Evolutionary conservation across 1,284 basidiomycete species (phyloP), one percentile per base, ranked within the genome.

Genomic region (Malassezia arunalokei): DNA sequence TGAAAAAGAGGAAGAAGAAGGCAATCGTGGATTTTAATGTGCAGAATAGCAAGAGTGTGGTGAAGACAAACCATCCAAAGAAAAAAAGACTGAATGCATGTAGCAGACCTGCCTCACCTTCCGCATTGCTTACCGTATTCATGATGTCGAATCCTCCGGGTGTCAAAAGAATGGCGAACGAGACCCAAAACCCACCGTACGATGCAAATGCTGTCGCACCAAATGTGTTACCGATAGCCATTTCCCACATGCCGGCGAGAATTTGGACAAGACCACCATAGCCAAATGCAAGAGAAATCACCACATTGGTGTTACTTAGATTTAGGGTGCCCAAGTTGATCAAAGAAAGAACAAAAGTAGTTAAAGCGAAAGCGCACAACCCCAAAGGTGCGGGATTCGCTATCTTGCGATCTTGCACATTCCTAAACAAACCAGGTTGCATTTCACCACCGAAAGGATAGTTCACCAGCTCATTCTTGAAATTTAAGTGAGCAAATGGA

Each of bases 261-360:
- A 80, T 57, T 65, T 80, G 91, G 7, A 80, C 81, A 20, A 91
- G 79, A 57, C 91, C 91, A 53, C 89, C 90, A 43, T 66, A 68
- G 8, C 45, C 65, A 44, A 72, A 49, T 3, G 64, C 70, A 24
- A 69, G 47, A 41, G 62, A 62, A 30, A 66, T 59, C 14, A 71
- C 58, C 4, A 66, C 56, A 31, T 66, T 60, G 38, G 64, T 60
- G 3, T 49, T 58, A 6, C 54, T 56, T n/a, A 72, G 62, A 8
- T 66, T 65, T n/a, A 63, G 59, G 0, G 65, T 67, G 32, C 60
- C 56, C 51, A 66, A 49, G 51, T 74, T 74, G 60, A 63, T 66
- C 51, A 75, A 58, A 31, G 78, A 78, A 9, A 80, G 73, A 29
- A 79, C 66, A 45, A 79, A 78, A 3, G 78, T 79, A n/a, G 79